Base-by-base conservation (phyloP, 148 eudicot species). In the Vaccinium corymbosum region DNA sequence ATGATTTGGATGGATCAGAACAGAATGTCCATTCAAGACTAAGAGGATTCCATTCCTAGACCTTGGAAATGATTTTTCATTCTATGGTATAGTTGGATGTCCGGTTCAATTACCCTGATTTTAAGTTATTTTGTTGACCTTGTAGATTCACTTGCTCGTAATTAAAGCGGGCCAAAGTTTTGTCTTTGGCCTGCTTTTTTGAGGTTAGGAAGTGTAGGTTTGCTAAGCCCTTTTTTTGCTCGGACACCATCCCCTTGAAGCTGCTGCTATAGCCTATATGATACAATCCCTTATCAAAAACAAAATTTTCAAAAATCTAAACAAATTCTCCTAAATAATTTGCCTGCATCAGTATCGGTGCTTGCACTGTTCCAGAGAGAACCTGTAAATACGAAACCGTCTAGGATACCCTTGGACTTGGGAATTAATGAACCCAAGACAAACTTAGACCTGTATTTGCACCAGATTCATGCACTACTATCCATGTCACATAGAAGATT, bases 401-500 rank as follows among this genome's bases (percentile, higher is more conserved):
- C 48, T 71, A 14, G 76, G 76, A 14, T 32, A 70, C 13, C 75
- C 75, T 3, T 11, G 8, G 19, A 71, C 11, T 35, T 32, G 20
- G 76, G 76, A 32, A 32, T 15, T 27, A 29, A 70, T 29, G 76
- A 32, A 70, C 75, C 42, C 76, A 71, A 66, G 35, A 66, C 29
- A 71, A 17, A 15, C 76, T 57, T 57, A 57, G 6, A 14, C 19
- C 3, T 15, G 1, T 35, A 35, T 5, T 27, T 32, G 48, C 46
- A 32, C 76, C 76, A 29, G 76, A 71, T 35, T 35, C 76, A 32
- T 1, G 49, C 16, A 71, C 19, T 29, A 29, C 19, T 17, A 35
- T 32, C 48, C 76, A 55, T 87, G 49, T 83, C 86, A 75, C 86
- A 15, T 66, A 84, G 92, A 78, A 74, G 16, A 78, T 73, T 66